Conservation (phyloP, 2,329 filamentous ascomycete genomes). For the Cladosporium cucumerinum region DNA sequence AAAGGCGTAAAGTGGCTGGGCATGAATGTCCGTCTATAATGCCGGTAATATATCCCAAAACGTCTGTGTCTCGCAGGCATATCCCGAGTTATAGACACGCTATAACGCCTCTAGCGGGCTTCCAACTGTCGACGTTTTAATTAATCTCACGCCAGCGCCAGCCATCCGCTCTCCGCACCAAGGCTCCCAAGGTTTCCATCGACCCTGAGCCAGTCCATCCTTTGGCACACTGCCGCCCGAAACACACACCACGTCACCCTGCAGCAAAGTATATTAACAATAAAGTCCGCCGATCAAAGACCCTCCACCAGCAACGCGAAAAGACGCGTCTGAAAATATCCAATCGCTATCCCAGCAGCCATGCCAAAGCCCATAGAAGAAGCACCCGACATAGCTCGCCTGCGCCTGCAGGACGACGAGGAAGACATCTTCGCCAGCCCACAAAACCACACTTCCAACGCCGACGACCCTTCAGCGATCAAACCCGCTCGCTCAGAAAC, state of each 20-base stretch:
- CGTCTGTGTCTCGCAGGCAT: neutral
- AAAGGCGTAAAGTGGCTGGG: slow-evolving; percentile 7
- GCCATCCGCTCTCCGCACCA: slow-evolving; percentile 2
- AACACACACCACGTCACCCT: slow-evolving; percentile 22
- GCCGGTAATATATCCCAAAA: neutral
- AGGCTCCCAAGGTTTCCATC: neutral
- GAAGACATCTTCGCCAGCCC: slow-evolving; percentile 58
- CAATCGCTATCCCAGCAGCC: neutral
- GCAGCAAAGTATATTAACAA: slow-evolving; percentile 22
- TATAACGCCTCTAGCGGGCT: neutral
- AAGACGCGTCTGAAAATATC: slow-evolving; percentile 20
- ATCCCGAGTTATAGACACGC: neutral
- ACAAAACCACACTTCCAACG: slow-evolving; percentile 37
- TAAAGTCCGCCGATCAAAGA: slow-evolving; percentile 19
- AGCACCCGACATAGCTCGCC: slow-evolving; percentile 29
- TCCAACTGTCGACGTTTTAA: neutral
- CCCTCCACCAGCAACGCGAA: slow-evolving; percentile 17
- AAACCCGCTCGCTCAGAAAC: slow-evolving; percentile 27
- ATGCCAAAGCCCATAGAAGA: slow-evolving; percentile 31
- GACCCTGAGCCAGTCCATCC: slow-evolving; percentile 14
- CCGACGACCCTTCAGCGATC: slow-evolving; percentile 40
- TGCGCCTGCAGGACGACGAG: slow-evolving; percentile 53
- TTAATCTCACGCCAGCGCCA: neutral
- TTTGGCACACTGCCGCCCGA: neutral
- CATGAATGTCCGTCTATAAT: neutral